These are phyloP conservation scores for Dactylellina haptotyla DNA, from an alignment of 2,329 filamentous ascomycete species.

Conservation along the genomic window DNA sequence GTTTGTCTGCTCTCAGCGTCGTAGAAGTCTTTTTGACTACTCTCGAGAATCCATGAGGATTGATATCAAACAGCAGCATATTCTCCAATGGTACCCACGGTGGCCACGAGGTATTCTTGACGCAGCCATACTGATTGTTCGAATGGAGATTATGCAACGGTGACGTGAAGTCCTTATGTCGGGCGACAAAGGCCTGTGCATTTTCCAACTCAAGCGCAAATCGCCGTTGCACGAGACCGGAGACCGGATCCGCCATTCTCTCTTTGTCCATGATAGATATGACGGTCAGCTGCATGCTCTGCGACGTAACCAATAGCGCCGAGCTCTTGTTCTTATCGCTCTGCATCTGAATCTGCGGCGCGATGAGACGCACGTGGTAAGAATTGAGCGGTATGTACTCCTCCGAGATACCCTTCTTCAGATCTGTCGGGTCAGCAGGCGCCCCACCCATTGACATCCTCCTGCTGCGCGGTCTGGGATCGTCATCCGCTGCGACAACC, in stretches of 20 bases:
- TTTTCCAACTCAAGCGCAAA: conserved; percentile 97
- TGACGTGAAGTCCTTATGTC: conserved; percentile 86
- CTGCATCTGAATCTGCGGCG: conserved; percentile 96
- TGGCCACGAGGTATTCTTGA: conserved; percentile 87
- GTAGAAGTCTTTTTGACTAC: conserved; percentile 97
- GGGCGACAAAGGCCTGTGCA: conserved; percentile 96
- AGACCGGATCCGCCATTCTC: conserved; percentile 89
- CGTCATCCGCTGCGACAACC: conserved; percentile 77
- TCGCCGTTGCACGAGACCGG: conserved; percentile 90
- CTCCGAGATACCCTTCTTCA: conserved; percentile 79
- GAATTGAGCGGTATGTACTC: conserved; percentile 92
- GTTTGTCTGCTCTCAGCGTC: conserved; percentile 94
- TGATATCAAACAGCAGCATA: conserved; percentile 94
- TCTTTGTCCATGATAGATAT: conserved; percentile 98
- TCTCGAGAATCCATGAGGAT: conserved; percentile 96
- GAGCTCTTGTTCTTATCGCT: conserved; percentile 98
- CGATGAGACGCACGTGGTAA: conserved; percentile 93
- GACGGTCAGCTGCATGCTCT: conserved; percentile 97
- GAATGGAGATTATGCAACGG: conserved; percentile 92
- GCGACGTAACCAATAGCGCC: conserved; percentile 94
- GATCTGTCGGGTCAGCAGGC: conserved; percentile 69
- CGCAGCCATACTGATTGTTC: conserved; percentile 88
- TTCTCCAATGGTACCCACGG: conserved; percentile 98
- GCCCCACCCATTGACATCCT: conserved; percentile 59
- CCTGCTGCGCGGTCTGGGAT: conserved; percentile 60